phyloP scores from a whole-genome alignment of 2,329 filamentous ascomycete species.

The Xylariales sp. region DNA sequence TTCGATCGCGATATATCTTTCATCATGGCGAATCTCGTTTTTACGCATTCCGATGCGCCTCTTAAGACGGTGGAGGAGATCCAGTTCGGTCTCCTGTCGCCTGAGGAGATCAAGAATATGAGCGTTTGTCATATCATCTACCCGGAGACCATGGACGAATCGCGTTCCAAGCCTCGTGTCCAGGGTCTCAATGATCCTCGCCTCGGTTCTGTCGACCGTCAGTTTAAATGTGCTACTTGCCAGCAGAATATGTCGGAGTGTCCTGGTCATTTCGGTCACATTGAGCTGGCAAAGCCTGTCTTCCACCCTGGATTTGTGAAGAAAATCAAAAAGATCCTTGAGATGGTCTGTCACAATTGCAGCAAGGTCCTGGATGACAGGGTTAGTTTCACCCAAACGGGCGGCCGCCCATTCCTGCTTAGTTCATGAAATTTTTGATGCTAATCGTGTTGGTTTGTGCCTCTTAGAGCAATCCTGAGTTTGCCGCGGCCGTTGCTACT shows the following conservation, averaged over 20 bases:
- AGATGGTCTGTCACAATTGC: constrained; percentile 98
- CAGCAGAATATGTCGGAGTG: constrained; percentile 94
- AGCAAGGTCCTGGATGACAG: constrained; percentile 95
- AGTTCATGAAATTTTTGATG: constrained; percentile 45
- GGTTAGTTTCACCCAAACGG: constrained; percentile 87
- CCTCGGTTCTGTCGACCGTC: constrained; percentile 92
- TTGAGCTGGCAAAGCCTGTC: constrained; percentile 93
- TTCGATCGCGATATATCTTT: constrained; percentile 10
- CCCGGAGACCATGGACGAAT: constrained; percentile 99
- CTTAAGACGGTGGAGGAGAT: constrained; percentile 98
- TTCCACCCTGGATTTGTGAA: constrained; percentile 95
- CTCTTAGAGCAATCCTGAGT: constrained; percentile 76
- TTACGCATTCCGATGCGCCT: constrained; percentile 88
- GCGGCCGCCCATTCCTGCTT: constrained; percentile 50
- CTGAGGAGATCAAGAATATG: constrained; percentile 99
- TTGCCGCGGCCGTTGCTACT: constrained; percentile 73
- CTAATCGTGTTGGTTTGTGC: constrained; percentile 49
- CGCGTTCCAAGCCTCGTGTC: constrained; percentile 82
- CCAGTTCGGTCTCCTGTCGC: constrained; percentile 95
- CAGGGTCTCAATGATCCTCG: constrained; percentile 93
- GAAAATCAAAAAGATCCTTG: constrained; percentile 98
- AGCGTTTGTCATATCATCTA: constrained; percentile 95
- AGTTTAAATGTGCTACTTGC: constrained; percentile 94
- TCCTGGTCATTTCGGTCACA: constrained; percentile 97
- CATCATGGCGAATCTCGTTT: constrained; percentile 89